phyloP scores from a whole-genome alignment of 108 stramenopile genomes.

The Asterionellopsis glacialis region DNA sequence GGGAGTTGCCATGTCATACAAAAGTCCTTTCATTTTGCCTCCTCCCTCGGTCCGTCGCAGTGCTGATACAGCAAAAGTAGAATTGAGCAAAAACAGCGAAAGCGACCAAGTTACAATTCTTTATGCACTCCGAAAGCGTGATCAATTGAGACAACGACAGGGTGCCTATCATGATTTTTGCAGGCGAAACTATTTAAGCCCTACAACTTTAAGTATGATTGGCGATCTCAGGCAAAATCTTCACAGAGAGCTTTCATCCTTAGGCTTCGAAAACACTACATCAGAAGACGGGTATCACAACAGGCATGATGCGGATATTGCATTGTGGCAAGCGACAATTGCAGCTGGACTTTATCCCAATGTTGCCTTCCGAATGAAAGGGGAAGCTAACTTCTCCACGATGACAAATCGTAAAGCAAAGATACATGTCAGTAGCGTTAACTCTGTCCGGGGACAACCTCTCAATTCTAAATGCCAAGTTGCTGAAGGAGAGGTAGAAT shows the following conservation, averaged over 20 bases:
- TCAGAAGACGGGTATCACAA: constrained; percentile 45
- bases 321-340: constrained; percentile 54
- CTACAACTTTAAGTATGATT: constrained; percentile 51
- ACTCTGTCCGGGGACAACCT: constrained; percentile 61
- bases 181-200: constrained; percentile 51
- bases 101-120: constrained; percentile 70
- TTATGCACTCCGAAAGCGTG: constrained; percentile 45
- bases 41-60: constrained; percentile 39
- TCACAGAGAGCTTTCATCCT: constrained; percentile 44
- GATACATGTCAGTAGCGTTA: constrained; percentile 66
- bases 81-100: constrained; percentile 46
- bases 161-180: constrained; percentile 43
- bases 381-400: constrained; percentile 69
- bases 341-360: constrained; percentile 77
- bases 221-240: constrained; percentile 58
- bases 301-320: constrained; percentile 41
- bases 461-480: constrained; percentile 45
- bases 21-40: constrained; percentile 59
- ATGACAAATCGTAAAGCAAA: constrained; percentile 66
- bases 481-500: constrained; percentile 54
- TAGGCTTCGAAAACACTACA: constrained; percentile 37
- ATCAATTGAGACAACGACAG: constrained; percentile 27
- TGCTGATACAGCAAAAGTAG: constrained; percentile 51
- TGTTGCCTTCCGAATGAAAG: constrained; percentile 46
- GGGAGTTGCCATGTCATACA: constrained; percentile 64